Base-by-base conservation (phyloP, 371 early-diverging fungal genomes). In the Phascolomyces articulosus region DNA sequence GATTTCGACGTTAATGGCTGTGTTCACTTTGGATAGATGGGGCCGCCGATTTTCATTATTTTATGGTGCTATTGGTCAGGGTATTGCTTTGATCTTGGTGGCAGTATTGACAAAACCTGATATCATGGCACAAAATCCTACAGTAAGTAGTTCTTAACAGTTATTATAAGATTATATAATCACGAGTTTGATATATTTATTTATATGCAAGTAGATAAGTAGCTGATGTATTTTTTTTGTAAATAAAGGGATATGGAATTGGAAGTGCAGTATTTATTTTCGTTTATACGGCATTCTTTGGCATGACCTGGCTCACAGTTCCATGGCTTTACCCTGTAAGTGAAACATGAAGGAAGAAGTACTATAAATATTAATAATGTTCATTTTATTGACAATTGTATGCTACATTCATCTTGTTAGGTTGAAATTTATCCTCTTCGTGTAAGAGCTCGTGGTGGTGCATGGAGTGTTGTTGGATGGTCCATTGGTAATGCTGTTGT, bases 391-490 rank as follows among this genome's bases (percentile, higher is more conserved):
- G 0, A 34, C 34, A 34, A 34, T 9, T n/a, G n/a, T n/a, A n/a
- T n/a, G n/a, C n/a, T 34, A 6, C 34, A 0, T 34, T 34, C 11
- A 9, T 34, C 11, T 34, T n/a, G 3, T 13, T 16, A 44, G 44
- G 44, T 44, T n/a, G 78, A 80, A 54, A 72, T 80, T 18, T 78
- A 72, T 27, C 77, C 74, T 29, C 62, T 72, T 15, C 73, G 72
- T 40, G 74, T 78, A 0, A 69, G 81, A 40, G 75, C 73, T 3
- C 73, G 74, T 49, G 81, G 81, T 26, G 78, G 74, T 49, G 77
- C 81, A 27, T 75, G 72, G 71, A 71, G 68, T 60, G 79, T 79
- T 21, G 79, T 76, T 16, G 77, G 77, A 24, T 77, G 77, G 77
- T 79, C 77, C 4, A 51, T 79, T n/a, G 76, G 77, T 31, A 79